Evolutionary conservation across 2,329 filamentous ascomycete genomes (phyloP).

Genomic region (Fusarium domesticum): DNA sequence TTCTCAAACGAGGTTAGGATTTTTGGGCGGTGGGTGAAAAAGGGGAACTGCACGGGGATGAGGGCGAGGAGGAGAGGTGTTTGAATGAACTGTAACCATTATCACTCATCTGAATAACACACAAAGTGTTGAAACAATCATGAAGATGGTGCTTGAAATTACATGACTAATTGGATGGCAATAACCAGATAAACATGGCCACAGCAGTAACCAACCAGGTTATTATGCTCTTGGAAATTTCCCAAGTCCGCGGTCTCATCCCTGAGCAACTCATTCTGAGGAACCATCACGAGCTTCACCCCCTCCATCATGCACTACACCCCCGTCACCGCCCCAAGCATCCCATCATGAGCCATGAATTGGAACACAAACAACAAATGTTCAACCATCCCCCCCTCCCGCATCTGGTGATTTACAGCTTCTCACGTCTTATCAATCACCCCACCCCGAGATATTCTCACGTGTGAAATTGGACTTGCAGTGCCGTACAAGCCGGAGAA

Average conservation of each 20-base stretch:
- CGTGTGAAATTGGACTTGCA: background rate
- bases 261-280: too few species aligned
- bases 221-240: too few species aligned
- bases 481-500: background rate
- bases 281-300: too few species aligned
- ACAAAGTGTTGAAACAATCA: background rate
- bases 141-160: background rate
- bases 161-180: too few species aligned
- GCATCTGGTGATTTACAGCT: background rate
- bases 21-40: constrained; percentile 6
- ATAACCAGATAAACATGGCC: too few species aligned
- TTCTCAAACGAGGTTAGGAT: constrained; percentile 6
- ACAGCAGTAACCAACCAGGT: too few species aligned
- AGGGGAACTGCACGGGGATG: constrained; percentile 4
- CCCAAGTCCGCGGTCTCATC: too few species aligned
- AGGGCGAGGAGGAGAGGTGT: background rate
- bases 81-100: constrained; percentile 22
- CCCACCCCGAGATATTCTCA: background rate
- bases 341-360: too few species aligned
- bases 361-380: too few species aligned
- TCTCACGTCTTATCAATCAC: background rate
- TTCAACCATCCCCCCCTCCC: background rate
- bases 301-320: too few species aligned
- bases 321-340: background rate
- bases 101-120: background rate